phyloP scores from a whole-genome alignment of 768 basidiomycete species.

The Gloeostereum incarnatum region DNA sequence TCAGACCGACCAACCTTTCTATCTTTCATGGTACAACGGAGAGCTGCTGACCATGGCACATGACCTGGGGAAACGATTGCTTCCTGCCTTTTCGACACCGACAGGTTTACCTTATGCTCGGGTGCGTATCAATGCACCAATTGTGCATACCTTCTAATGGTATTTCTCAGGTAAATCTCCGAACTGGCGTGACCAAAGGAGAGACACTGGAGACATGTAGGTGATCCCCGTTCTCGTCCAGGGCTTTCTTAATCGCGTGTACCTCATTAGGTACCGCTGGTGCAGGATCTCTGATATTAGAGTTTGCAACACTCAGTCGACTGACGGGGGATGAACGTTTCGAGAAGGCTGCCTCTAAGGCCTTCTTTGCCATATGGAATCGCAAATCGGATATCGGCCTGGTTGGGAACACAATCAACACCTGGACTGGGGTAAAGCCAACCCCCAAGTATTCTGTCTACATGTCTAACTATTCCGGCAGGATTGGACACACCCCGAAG shows the following conservation, averaged over 20 bases:
- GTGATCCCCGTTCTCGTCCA: slow-evolving; percentile 23
- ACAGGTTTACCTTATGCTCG: slow-evolving; percentile 92
- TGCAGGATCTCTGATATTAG: slow-evolving; percentile 86
- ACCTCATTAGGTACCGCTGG: slow-evolving; percentile 68
- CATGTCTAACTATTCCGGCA: slow-evolving; percentile 17
- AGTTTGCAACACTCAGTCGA: slow-evolving; percentile 89
- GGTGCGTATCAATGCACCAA: slow-evolving; percentile 28
- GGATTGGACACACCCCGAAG: slow-evolving; percentile 72
- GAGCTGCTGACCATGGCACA: slow-evolving; percentile 75
- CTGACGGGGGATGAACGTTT: slow-evolving; percentile 86
- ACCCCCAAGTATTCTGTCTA: background rate
- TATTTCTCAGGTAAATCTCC: slow-evolving; percentile 62
- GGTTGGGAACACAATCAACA: slow-evolving; percentile 85
- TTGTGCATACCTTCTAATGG: slow-evolving; percentile 2
- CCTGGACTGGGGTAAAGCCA: slow-evolving; percentile 56
- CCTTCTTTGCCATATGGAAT: slow-evolving; percentile 94
- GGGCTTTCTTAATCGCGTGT: background rate
- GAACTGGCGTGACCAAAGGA: slow-evolving; percentile 63
- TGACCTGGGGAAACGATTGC: slow-evolving; percentile 77
- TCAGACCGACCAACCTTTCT: slow-evolving; percentile 53
- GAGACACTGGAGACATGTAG: slow-evolving; percentile 83
- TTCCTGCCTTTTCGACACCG: slow-evolving; percentile 87
- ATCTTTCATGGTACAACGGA: slow-evolving; percentile 76
- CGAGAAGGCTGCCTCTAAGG: slow-evolving; percentile 82
- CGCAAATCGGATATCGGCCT: slow-evolving; percentile 76